Evolutionary conservation across 345 rosid genomes (phyloP), one percentile per base, ranked within the genome.

Genomic region (Nasturtium officinale): DNA sequence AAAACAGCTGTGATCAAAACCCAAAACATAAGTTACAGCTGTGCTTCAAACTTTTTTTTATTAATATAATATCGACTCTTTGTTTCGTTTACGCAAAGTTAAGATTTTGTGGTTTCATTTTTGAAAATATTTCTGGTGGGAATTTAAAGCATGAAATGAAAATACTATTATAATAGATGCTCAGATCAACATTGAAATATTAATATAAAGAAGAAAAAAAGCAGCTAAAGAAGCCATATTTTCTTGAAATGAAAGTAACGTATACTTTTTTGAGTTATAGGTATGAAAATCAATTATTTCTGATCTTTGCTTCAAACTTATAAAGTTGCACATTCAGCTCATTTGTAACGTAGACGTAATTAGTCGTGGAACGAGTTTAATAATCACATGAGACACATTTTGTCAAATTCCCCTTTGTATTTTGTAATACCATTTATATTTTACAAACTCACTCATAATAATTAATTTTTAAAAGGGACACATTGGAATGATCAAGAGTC

Each of bases 1-100:
- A 32, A 42, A 33, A 46, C 66, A 73, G 72, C 53, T 54, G 62
- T 52, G 50, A 5, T 30, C 21, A 18, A 30, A 46, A 28, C 23
- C 13, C 3, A 59, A 20, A 6, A 4, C 10, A 28, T 15, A 23
- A 62, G n/a, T n/a, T n/a, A n/a, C 38, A 43, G 67, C 51, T 71
- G 60, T 60, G 60, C 38, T 16, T 32, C 35, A 33, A 33, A 69
- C 25, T 35, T 59, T 56, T 59, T 56, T 58, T 0, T 61, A 51
- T 45, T 72, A 71, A 9, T 40, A 62, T n/a, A 20, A 53, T 72
- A 54, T 54, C 4, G 6, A 72, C 25, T 13, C 9, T 29, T 18
- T 37, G 62, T 56, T 56, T 74, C 33, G 52, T 65, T 57, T 65
- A 74, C 72, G 78, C 60, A 74, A 74, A 57, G 72, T 57, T 25